A percentile compares a stretch with the other conserved stretches of the same genome.
These are phyloP conservation scores for Chaetomium olivaceum DNA, from an alignment of 2,329 filamentous ascomycete genomes.

Conservation along the genomic window DNA sequence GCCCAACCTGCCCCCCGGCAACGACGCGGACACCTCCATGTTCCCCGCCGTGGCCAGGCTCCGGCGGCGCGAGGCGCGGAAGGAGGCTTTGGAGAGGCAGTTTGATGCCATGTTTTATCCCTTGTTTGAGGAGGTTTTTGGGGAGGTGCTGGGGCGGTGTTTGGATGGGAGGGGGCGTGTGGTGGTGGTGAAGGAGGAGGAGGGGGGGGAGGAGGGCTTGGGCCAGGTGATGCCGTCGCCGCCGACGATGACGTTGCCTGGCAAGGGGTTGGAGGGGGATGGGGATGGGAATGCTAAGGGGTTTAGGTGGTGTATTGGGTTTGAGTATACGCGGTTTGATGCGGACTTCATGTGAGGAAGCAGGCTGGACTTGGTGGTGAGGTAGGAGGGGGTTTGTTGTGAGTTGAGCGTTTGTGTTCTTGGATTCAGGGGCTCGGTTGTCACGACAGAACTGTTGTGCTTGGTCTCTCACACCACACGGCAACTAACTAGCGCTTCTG, in stretches of 20 bases:
- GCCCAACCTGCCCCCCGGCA: slow-evolving; percentile 65
- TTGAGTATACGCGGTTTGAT: slow-evolving; percentile 33
- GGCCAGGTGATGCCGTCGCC: too few relatives aligned
- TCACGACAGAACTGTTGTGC: background rate
- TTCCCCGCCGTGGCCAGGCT: slow-evolving; percentile 49
- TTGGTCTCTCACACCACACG: background rate
- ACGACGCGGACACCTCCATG: slow-evolving; percentile 92
- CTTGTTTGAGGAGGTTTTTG: background rate
- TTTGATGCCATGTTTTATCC: background rate
- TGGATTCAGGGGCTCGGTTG: background rate
- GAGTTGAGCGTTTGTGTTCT: background rate
- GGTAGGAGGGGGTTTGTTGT: background rate
- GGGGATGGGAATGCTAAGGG: slow-evolving; percentile 19
- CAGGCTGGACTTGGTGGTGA: background rate
- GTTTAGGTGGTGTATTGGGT: slow-evolving; percentile 31
- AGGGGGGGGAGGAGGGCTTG: too few relatives aligned
- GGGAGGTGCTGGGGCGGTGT: background rate
- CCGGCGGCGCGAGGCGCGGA: background rate
- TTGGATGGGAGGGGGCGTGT: too few relatives aligned
- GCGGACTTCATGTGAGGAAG: slow-evolving; percentile 18
- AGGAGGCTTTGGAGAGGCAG: too few relatives aligned
- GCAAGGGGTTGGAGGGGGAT: background rate
- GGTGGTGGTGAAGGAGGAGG: too few relatives aligned
- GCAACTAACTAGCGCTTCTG: background rate
- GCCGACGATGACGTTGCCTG: background rate